These are phyloP conservation scores for Macadamia integrifolia DNA, from an alignment of 164 flowering plant species.

Conservation along the genomic window DNA sequence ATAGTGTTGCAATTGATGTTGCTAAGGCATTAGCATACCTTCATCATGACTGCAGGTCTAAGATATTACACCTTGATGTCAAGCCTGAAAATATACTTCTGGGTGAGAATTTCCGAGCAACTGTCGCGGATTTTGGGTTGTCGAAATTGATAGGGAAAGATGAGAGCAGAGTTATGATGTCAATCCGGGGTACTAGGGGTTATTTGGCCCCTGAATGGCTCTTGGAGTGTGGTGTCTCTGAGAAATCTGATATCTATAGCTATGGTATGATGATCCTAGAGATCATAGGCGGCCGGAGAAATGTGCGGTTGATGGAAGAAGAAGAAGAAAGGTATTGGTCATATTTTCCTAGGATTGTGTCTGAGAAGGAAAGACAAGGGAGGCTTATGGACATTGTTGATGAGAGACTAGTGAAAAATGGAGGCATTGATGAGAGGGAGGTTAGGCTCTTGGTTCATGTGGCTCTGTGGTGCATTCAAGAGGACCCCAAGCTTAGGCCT, in stretches of 20 bases:
- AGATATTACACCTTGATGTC: slow-evolving; percentile 76
- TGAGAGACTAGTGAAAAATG: slow-evolving; percentile 30
- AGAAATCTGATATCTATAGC: slow-evolving; percentile 80
- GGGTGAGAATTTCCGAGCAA: slow-evolving; percentile 53
- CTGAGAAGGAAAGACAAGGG: slow-evolving; percentile 57
- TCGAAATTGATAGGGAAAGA: slow-evolving; percentile 75
- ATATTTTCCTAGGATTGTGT: slow-evolving; percentile 64
- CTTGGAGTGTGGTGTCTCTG: slow-evolving; percentile 58
- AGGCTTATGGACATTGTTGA: slow-evolving; percentile 74
- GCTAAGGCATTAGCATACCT: slow-evolving; percentile 75
- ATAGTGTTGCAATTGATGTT: slow-evolving; percentile 64
- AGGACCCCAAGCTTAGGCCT: slow-evolving; percentile 61
- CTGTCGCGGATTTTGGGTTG: slow-evolving; percentile 82
- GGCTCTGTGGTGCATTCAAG: slow-evolving; percentile 89
- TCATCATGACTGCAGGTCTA: slow-evolving; percentile 76
- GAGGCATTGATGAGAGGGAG: slow-evolving; percentile 47
- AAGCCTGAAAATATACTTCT: slow-evolving; percentile 94
- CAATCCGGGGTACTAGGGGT: slow-evolving; percentile 74
- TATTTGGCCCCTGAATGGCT: slow-evolving; percentile 97
- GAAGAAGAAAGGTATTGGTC: slow-evolving; percentile 45
- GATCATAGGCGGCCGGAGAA: slow-evolving; percentile 76
- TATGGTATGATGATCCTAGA: slow-evolving; percentile 89
- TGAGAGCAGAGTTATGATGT: slow-evolving; percentile 60
- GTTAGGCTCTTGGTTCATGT: slow-evolving; percentile 45
- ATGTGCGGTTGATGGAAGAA: slow-evolving; percentile 28